Percentiles rank a stretch among this genome's conserved stretches.
Conservation (phyloP, 108 stramenopile genomes). For the Epipyxis sp. region DNA sequence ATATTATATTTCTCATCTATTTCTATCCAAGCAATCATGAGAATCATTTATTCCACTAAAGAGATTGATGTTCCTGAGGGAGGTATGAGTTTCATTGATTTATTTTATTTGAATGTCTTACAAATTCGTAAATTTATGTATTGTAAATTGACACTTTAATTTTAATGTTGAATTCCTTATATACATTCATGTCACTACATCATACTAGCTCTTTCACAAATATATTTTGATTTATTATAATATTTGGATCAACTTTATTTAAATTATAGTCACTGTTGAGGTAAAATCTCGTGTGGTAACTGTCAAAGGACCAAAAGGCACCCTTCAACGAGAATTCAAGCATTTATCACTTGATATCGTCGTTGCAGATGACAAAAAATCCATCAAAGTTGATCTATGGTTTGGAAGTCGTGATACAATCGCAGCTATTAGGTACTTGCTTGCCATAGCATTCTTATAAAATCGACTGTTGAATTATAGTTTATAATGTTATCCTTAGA, state of each 20-base stretch:
- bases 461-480: constrained; percentile 67
- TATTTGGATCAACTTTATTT: constrained; percentile 11
- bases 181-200: too few species aligned
- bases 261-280: constrained; percentile 67
- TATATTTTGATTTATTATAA: constrained; percentile 2
- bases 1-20: neutral
- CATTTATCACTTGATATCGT: constrained; percentile 82
- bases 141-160: neutral
- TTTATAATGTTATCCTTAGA: constrained; percentile 37
- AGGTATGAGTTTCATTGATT: neutral
- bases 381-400: constrained; percentile 92
- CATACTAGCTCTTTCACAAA: too few species aligned
- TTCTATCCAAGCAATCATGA: neutral
- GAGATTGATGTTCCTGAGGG: neutral
- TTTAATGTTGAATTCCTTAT: neutral
- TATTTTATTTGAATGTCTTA: neutral
- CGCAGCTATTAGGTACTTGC: constrained; percentile 28
- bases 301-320: constrained; percentile 88
- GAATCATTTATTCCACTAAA: neutral
- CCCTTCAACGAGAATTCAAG: constrained; percentile 86
- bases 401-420: constrained; percentile 83
- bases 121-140: neutral
- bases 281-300: constrained; percentile 76
- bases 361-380: constrained; percentile 56
- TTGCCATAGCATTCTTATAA: constrained; percentile 43